Evolutionary conservation across 83 land plant genomes (phyloP), one percentile per base, ranked within the genome.

Genomic region (Picea abies): DNA sequence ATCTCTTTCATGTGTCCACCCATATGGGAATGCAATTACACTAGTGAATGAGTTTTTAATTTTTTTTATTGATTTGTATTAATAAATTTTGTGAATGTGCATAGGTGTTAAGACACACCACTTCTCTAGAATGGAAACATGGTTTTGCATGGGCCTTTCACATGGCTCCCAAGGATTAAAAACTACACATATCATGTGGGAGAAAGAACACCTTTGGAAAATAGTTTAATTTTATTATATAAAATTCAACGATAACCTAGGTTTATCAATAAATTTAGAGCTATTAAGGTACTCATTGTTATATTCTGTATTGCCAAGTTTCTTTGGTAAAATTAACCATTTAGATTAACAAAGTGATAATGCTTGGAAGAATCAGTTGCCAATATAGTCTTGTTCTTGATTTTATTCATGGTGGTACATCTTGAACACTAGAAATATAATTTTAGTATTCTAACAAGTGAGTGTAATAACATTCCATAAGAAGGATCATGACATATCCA

Each of bases 101-200:
- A 52, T 82, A 93, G 94, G 96, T 93, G 20, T 90, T 95, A 17
- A 85, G 62, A 66, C 89, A 83, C 63, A 88, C 82, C 81, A 83
- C 85, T 19, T 82, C 85, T 80, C 98, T 93, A 15, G 94, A 95
- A 84, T 95, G 96, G 96, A 85, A 93, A 70, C 94, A 95, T 76
- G 90, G 88, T 5, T 95, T 95, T 88, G 92, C 88, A 62, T 95
- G 98, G 98, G 96, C 93, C 23, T 93, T 95, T 86, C 94, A 95
- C 76, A 89, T 90, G 26, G 94, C 98, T 52, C 98, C 98, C n/a
- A 95, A 90, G 83, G 96, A 96, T 19, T 94, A 95, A 79, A 95
- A 95, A 76, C 89, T 95, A 32, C 90, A 92, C 47, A 95, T 95
- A 35, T 63, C 89, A 3, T 95, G 98, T 88, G 92, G 91, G 86